These are phyloP conservation scores for Ophiostoma pallidulum DNA, from an alignment of 2,329 filamentous ascomycete genomes.

Conservation along the genomic window DNA sequence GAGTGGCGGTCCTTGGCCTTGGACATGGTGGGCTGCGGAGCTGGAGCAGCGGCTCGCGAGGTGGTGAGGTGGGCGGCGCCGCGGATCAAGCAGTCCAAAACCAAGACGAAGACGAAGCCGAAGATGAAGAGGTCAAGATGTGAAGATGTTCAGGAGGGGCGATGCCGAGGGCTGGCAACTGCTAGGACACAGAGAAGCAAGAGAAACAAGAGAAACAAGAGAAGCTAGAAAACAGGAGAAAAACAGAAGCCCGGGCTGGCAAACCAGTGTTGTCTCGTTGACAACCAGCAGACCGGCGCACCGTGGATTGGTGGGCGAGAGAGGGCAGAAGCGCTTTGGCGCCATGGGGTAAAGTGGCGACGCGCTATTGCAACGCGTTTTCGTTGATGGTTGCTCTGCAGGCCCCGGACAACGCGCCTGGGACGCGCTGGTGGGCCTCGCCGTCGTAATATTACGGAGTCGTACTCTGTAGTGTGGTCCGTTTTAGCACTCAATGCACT, in stretches of 20 bases:
- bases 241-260: background rate
- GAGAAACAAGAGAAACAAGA: background rate
- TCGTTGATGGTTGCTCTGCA: background rate
- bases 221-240: background rate
- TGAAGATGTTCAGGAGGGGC: no score
- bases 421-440: background rate
- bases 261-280: background rate
- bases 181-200: background rate
- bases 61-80: no score
- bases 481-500: no score
- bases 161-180: background rate
- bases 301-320: no score
- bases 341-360: background rate
- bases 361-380: slow-evolving; percentile 3
- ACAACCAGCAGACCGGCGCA: slow-evolving; percentile 1
- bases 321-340: no score
- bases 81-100: no score
- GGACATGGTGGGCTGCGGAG: slow-evolving; percentile 23
- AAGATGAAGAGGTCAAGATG: no score
- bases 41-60: background rate
- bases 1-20: slow-evolving; percentile 34
- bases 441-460: background rate
- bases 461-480: no score
- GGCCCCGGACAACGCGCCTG: background rate
- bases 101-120: no score